These are phyloP conservation scores for Solanum boliviense DNA, from an alignment of 257 asterid genomes.

Conservation along the genomic window DNA sequence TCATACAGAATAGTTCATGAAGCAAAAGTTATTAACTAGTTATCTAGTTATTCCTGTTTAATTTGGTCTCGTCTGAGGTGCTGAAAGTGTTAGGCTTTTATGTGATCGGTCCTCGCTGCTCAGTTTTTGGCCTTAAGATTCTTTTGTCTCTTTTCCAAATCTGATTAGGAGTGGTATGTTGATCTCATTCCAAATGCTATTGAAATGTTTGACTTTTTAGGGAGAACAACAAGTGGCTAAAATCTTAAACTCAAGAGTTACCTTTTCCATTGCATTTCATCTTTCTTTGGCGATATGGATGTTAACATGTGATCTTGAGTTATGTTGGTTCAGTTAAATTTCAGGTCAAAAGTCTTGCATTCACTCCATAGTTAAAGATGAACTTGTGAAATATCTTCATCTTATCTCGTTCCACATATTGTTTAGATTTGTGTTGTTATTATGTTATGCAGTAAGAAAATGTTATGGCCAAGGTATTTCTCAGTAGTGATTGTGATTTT, in stretches of 20 bases:
- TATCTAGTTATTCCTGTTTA: neutral
- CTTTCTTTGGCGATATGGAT: neutral
- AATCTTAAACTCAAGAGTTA: neutral
- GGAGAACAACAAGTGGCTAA: neutral
- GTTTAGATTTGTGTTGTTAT: neutral
- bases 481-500: slow-evolving; percentile 1
- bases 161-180: neutral
- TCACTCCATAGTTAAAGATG: neutral
- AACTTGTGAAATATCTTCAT: neutral
- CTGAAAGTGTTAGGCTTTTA: neutral
- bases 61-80: neutral
- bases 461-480: neutral
- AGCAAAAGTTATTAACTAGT: neutral
- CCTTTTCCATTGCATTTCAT: neutral
- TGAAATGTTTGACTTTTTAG: neutral
- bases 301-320: neutral
- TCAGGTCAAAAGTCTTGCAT: neutral
- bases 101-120: neutral
- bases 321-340: neutral
- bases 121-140: neutral
- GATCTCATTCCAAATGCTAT: neutral
- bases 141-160: neutral
- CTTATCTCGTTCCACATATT: neutral
- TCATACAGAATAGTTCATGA: neutral
- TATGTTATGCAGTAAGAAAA: neutral